A percentile compares a stretch with the other conserved stretches of the same genome.
Conservation (phyloP, 257 asterid genomes). For the Nicotiana undulata region DNA sequence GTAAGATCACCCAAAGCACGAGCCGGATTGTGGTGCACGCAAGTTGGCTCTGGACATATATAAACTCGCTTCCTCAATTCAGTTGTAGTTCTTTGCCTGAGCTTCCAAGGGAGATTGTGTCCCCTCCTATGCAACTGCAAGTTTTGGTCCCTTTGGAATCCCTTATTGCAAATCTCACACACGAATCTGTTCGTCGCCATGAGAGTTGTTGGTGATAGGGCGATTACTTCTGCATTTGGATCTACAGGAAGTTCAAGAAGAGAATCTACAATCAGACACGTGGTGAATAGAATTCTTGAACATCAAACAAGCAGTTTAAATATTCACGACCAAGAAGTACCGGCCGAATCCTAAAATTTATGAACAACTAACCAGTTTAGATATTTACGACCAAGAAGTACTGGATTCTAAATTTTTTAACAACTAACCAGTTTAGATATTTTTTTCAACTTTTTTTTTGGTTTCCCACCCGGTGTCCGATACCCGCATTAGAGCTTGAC, state of each 20-base stretch:
- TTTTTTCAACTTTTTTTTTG: no score
- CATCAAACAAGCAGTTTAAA: background rate
- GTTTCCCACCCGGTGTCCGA: no score
- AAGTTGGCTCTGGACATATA: constrained; percentile 71
- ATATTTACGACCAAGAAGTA: background rate
- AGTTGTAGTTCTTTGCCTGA: constrained; percentile 47
- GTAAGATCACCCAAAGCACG: constrained; percentile 85
- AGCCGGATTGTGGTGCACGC: constrained; percentile 66
- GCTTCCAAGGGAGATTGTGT: constrained; percentile 89
- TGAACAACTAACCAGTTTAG: background rate
- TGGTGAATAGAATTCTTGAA: background rate
- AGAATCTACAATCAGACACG: background rate
- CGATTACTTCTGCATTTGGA: constrained; percentile 81
- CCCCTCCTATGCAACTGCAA: constrained; percentile 81
- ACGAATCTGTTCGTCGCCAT: constrained; percentile 89
- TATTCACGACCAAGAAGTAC: background rate
- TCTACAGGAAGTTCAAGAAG: constrained; percentile 23
- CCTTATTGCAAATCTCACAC: constrained; percentile 84
- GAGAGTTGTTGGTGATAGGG: constrained; percentile 72
- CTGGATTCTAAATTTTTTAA: background rate
- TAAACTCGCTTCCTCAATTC: constrained; percentile 67
- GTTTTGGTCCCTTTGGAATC: constrained; percentile 87
- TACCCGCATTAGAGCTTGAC: no score
- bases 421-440: background rate
- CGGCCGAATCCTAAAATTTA: rapidly evolving